Evolutionary conservation across 106 monocot species (phyloP).

Genomic region (Agapanthus africanus): DNA sequence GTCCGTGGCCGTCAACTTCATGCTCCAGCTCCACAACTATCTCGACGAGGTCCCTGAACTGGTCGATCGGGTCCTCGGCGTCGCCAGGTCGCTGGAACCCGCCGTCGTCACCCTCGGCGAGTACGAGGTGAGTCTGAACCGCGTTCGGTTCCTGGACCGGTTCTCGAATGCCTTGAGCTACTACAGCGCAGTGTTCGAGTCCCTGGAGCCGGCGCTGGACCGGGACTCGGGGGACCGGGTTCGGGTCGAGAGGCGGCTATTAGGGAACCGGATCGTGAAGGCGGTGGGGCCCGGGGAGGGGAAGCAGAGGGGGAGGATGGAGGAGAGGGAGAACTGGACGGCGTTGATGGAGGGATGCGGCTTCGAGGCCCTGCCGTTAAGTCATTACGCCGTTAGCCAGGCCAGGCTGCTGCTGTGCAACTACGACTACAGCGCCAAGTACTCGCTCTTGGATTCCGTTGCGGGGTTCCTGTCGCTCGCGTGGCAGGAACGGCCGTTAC

Average conservation of each 20-base stretch:
- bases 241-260: constrained; percentile 52
- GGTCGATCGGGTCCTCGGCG: constrained; percentile 32
- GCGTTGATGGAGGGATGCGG: constrained; percentile 63
- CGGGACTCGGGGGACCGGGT: constrained; percentile 47
- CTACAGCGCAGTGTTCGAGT: constrained; percentile 75
- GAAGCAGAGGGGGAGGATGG: constrained; percentile 55
- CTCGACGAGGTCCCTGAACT: constrained; percentile 32
- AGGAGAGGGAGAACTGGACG: constrained; percentile 50
- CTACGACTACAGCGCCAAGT: constrained; percentile 75
- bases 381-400: constrained; percentile 91
- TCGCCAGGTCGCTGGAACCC: constrained; percentile 59
- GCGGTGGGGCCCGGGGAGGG: constrained; percentile 33
- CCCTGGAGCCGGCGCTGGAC: constrained; percentile 61
- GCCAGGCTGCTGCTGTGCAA: constrained; percentile 87
- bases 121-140: constrained; percentile 53
- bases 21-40: constrained; percentile 69
- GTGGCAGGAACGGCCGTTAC: constrained; percentile 64
- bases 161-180: constrained; percentile 53
- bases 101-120: constrained; percentile 83
- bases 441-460: constrained; percentile 52
- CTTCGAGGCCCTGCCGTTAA: constrained; percentile 36
- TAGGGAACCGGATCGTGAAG: constrained; percentile 48
- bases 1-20: constrained; percentile 78
- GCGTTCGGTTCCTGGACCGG: constrained; percentile 45
- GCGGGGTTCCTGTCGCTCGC: constrained; percentile 62